Evolutionary conservation across 2,329 filamentous ascomycete genomes (phyloP).

Genomic region (Talaromyces sp.): DNA sequence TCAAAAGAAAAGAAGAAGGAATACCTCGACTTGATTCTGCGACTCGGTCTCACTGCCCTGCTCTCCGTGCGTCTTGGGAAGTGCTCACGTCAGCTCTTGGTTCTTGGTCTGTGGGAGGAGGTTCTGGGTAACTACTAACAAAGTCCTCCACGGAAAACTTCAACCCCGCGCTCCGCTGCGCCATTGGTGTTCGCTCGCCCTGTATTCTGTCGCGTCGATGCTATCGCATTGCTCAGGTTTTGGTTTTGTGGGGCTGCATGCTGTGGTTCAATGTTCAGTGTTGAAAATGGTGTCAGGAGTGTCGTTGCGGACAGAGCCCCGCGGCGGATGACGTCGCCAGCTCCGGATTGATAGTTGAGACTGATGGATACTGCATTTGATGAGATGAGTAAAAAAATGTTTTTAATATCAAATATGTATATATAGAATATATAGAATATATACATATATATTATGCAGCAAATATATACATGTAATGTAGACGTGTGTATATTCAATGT

Average conservation of each 20-base stretch:
- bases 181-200: slow-evolving; percentile 2
- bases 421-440: too few relatives aligned
- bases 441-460: too few relatives aligned
- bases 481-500: too few relatives aligned
- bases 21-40: slow-evolving; percentile 33
- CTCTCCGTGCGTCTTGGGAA: slow-evolving; percentile 19
- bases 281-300: not conserved
- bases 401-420: too few relatives aligned
- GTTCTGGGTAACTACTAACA: not conserved
- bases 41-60: slow-evolving; percentile 28
- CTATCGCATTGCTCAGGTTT: not conserved
- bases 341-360: not conserved
- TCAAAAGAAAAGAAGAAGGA: not conserved
- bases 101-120: too few relatives aligned
- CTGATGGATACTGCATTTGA: too few relatives aligned
- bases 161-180: not conserved
- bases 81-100: not conserved
- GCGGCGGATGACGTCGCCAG: not conserved
- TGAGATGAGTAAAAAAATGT: too few relatives aligned
- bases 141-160: slow-evolving; percentile 11
- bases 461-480: too few relatives aligned
- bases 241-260: not conserved
- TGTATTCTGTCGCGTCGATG: not conserved
- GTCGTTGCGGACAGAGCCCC: not conserved
- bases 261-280: not conserved